phyloP scores from a whole-genome alignment of 2,329 filamentous ascomycete genomes.

The Colletotrichum siamense region DNA sequence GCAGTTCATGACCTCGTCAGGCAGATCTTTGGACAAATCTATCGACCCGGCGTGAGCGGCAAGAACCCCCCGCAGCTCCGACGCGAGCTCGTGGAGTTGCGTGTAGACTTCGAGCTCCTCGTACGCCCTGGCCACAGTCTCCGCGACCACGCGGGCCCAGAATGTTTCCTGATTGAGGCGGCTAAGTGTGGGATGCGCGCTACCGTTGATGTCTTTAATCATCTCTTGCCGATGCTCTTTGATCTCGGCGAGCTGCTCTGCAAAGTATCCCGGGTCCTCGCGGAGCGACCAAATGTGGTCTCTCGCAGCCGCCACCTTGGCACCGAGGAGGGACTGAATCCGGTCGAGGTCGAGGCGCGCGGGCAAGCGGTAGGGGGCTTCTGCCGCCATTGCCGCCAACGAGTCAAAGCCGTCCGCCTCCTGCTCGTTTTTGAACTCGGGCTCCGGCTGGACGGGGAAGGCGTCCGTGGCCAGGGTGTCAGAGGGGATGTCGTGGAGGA shows the following conservation, averaged over 20 bases:
- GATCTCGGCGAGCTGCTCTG: slow-evolving; percentile 43
- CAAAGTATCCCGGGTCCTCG: slow-evolving; percentile 65
- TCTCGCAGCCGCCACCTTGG: slow-evolving; percentile 44
- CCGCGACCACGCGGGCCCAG: slow-evolving; percentile 43
- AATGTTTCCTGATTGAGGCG: slow-evolving; percentile 4
- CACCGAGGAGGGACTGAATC: slow-evolving; percentile 47
- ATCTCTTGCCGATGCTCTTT: slow-evolving; percentile 52
- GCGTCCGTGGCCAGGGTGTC: slow-evolving; percentile 31
- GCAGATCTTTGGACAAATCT: slow-evolving; percentile 37
- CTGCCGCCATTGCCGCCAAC: slow-evolving; percentile 45
- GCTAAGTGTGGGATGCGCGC: slow-evolving; percentile 29
- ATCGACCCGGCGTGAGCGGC: slow-evolving; percentile 36
- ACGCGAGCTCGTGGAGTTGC: slow-evolving; percentile 37
- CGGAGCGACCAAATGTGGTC: slow-evolving; percentile 61
- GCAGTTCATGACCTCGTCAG: slow-evolving; percentile 40
- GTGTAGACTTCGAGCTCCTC: slow-evolving; percentile 41
- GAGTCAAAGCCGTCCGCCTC: slow-evolving; percentile 39
- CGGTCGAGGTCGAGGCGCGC: slow-evolving; percentile 48
- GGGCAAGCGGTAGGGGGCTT: slow-evolving; percentile 60
- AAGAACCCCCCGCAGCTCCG: slow-evolving; percentile 17
- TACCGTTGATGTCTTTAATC: slow-evolving; percentile 41
- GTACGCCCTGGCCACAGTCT: slow-evolving; percentile 37
- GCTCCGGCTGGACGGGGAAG: slow-evolving; percentile 42
- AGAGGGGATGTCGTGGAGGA: slow-evolving; percentile 54
- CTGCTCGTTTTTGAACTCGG: slow-evolving; percentile 31